A percentile compares a stretch with the other conserved stretches of the same genome.
These are phyloP conservation scores for Antarctomyces pellizariae DNA, from an alignment of 495 filamentous ascomycete genomes.

Conservation along the genomic window DNA sequence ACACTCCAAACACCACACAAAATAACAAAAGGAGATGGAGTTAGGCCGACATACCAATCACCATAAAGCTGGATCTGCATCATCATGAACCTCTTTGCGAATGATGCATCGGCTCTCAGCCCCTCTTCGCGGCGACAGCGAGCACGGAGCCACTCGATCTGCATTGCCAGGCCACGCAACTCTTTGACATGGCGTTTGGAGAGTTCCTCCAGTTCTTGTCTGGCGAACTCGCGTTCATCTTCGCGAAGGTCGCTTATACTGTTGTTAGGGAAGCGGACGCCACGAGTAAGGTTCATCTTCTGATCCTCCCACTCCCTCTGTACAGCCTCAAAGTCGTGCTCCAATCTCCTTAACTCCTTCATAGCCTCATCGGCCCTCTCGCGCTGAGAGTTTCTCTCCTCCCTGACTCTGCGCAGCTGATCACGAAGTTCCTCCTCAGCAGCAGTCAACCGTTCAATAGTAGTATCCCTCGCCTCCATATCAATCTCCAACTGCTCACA, in stretches of 20 bases:
- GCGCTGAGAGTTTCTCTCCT: slow-evolving; percentile 29
- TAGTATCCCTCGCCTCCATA: slow-evolving; percentile 18
- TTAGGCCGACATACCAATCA: slow-evolving; percentile 49
- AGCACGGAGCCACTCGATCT: slow-evolving; percentile 74
- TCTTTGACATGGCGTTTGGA: slow-evolving; percentile 51
- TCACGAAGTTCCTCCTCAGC: slow-evolving; percentile 29
- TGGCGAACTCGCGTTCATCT: slow-evolving; percentile 8
- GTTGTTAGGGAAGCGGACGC: slow-evolving; percentile 21
- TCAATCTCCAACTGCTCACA: slow-evolving; percentile 20
- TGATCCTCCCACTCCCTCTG: slow-evolving; percentile 23
- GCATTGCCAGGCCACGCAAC: slow-evolving; percentile 58
- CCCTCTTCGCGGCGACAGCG: slow-evolving; percentile 54
- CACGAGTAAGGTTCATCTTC: slow-evolving; percentile 17
- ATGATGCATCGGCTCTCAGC: slow-evolving; percentile 54
- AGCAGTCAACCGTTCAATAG: slow-evolving; percentile 22
- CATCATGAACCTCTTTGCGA: slow-evolving; percentile 51
- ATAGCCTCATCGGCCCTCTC: slow-evolving; percentile 23
- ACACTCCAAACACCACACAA: neutral
- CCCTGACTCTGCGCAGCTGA: slow-evolving; percentile 30
- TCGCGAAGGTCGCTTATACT: slow-evolving; percentile 12
- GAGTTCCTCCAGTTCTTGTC: slow-evolving; percentile 11
- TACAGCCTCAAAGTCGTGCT: slow-evolving; percentile 16
- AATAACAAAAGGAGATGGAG: slow-evolving; percentile 4
- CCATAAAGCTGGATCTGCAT: slow-evolving; percentile 62
- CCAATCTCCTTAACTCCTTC: slow-evolving; percentile 29